Base-by-base conservation (phyloP, 2,329 filamentous ascomycete genomes). In the Colletotrichum eleusines region DNA sequence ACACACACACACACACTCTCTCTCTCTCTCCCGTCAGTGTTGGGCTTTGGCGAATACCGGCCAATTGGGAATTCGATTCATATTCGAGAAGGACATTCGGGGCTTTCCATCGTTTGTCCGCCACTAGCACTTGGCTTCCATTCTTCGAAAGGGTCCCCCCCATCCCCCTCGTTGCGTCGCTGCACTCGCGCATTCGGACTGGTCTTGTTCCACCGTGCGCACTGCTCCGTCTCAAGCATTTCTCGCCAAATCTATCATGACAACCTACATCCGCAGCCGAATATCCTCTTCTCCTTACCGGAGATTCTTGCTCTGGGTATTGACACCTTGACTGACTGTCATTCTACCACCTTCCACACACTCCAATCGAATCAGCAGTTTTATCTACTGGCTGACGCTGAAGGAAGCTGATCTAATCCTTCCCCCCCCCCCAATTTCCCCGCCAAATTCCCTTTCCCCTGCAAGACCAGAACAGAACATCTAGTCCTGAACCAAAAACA, bases 271-370 rank as follows among this genome's bases (percentile, higher is more conserved):
- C 66, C 63, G 60, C 74, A 76, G 74, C 72, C 78, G 79, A 67
- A 77, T 78, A 76, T 78, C 76, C 76, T 77, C 77, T 76, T 82
- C 80, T 81, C 80, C 81, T 75, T 77, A 76, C 74, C 77, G 81
- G 81, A 82, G 81, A 73, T 80, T 82, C 69, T 76, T 80, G 70
- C 80, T 80, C 73, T 79, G 80, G 80, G 77, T 79, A 71, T 74
- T 77, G 75, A 80, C 80, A 73, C 80, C 80, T 75, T 82, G 81
- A 82, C 79, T 78, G 44, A 31, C 55, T 62, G 62, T 28, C 57
- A 58, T 51, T 59, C 46, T 18, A 44, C 51, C 44, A 58, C 28
- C 54, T 42, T 35, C 20, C 50, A 51, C 55, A 48, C 63, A 61
- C 38, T n/a, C 26, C 59, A 63, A 33, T 33, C 23, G 42, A 55